These are phyloP conservation scores for Yamadazyma sp. DNA, from an alignment of 1,139 yeast species.

Conservation along the genomic window DNA sequence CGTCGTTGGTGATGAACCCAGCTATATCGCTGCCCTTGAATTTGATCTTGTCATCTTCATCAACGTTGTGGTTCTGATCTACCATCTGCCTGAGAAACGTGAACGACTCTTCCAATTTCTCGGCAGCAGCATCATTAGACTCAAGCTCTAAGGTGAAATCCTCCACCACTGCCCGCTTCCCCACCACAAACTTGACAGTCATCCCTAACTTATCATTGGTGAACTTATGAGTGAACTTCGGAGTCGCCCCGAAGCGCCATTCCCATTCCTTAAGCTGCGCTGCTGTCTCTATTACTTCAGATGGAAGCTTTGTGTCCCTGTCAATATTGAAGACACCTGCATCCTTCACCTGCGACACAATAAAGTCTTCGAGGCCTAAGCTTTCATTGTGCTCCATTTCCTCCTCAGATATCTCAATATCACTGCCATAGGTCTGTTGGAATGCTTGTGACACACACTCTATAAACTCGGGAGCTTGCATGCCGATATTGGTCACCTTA, in stretches of 20 bases:
- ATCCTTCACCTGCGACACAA: constrained; percentile 17
- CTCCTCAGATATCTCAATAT: constrained; percentile 8
- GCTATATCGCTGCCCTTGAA: constrained; percentile 47
- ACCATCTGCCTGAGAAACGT: constrained; percentile 29
- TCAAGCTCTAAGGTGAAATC: constrained; percentile 20
- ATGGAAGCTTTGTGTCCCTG: constrained; percentile 40
- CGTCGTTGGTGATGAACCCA: constrained; percentile 46
- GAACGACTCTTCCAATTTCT: constrained; percentile 25
- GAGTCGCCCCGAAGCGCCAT: constrained; percentile 76
- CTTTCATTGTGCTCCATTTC: constrained; percentile 25
- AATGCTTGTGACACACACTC: constrained; percentile 49
- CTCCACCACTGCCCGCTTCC: constrained; percentile 35
- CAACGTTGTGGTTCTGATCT: constrained; percentile 8
- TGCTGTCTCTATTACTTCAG: constrained; percentile 43
- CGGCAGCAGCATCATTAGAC: constrained; percentile 19
- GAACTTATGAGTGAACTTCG: constrained; percentile 55
- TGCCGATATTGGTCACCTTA: constrained; percentile 64
- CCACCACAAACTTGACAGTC: constrained; percentile 39
- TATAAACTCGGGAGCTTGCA: constrained; percentile 49
- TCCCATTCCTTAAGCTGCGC: constrained; percentile 55
- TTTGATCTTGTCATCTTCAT: constrained; percentile 17
- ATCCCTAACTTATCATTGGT: constrained; percentile 30
- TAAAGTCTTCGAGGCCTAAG: constrained; percentile 37
- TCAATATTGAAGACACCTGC: constrained; percentile 23
- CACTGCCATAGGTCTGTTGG: constrained; percentile 29